Evolutionary conservation across 257 asterid genomes (phyloP).

Genomic region (Solanum habrochaites): DNA sequence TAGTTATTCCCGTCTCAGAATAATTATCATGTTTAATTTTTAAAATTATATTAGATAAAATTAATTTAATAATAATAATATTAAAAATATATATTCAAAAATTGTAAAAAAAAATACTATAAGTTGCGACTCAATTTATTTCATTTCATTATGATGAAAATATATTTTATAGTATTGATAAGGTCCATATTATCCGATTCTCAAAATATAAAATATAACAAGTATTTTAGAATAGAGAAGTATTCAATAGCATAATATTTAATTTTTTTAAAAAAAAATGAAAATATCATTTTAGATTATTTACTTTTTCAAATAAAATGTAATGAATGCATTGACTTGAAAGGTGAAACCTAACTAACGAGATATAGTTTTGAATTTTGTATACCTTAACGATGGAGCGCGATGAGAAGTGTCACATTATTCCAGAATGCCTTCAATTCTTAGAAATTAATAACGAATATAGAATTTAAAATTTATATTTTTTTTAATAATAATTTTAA

Average conservation of each 20-base stretch:
- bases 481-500: background rate
- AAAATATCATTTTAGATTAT: background rate
- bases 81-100: background rate
- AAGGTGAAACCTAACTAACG: background rate
- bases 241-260: background rate
- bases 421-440: background rate
- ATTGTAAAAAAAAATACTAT: background rate
- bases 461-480: background rate
- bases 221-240: rapidly evolving
- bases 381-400: background rate
- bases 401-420: background rate
- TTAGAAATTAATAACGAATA: background rate
- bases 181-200: background rate
- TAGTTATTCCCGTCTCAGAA: background rate
- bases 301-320: background rate
- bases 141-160: background rate
- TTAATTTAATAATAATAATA: no score
- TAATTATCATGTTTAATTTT: background rate
- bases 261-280: background rate
- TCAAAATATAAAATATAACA: background rate
- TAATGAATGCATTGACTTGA: background rate
- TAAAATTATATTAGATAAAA: no score
- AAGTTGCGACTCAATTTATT: background rate
- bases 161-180: background rate
- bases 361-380: background rate